Percentiles rank a stretch among this genome's conserved stretches.
Conservation (phyloP, 1,139 yeast genomes). For the Geotrichum bryndzae region DNA sequence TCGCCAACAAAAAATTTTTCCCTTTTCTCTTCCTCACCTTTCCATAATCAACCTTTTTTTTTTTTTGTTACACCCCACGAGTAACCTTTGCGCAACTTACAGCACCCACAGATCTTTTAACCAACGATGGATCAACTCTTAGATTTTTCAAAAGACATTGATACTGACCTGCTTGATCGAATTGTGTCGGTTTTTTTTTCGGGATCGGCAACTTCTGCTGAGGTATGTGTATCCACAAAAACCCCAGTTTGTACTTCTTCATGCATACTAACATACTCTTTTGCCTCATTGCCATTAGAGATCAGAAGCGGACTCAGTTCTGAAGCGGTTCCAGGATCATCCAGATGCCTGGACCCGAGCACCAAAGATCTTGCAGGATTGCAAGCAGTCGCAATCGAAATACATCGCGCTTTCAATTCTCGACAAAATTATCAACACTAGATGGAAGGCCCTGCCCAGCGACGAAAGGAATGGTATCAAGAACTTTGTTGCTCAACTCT, state of each 20-base stretch:
- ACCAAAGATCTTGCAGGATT: conserved; percentile 76
- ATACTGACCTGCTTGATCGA: conserved; percentile 70
- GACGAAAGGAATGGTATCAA: conserved; percentile 80
- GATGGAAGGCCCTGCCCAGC: conserved; percentile 92
- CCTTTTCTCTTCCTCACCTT: background rate
- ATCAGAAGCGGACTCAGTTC: conserved; percentile 71
- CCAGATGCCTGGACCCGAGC: conserved; percentile 96
- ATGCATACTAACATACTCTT: background rate
- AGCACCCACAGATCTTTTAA: background rate
- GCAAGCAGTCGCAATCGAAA: conserved; percentile 79
- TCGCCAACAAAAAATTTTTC: background rate
- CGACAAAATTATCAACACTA: conserved; percentile 81
- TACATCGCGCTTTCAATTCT: conserved; percentile 83
- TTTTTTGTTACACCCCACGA: background rate
- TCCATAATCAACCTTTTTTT: background rate
- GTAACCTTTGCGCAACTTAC: background rate
- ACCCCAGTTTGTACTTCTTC: background rate
- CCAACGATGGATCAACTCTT: conserved; percentile 80
- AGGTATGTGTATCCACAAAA: conserved; percentile 22
- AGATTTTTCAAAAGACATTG: conserved; percentile 81
- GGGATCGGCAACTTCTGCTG: conserved; percentile 61
- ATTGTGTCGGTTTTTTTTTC: conserved; percentile 83
- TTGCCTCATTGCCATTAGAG: conserved; percentile 37
- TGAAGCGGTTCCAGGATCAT: conserved; percentile 87
- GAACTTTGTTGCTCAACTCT: conserved; percentile 89